Evolutionary conservation across 2,329 filamentous ascomycete genomes (phyloP).

Genomic region (Tricladium varicosporioides): DNA sequence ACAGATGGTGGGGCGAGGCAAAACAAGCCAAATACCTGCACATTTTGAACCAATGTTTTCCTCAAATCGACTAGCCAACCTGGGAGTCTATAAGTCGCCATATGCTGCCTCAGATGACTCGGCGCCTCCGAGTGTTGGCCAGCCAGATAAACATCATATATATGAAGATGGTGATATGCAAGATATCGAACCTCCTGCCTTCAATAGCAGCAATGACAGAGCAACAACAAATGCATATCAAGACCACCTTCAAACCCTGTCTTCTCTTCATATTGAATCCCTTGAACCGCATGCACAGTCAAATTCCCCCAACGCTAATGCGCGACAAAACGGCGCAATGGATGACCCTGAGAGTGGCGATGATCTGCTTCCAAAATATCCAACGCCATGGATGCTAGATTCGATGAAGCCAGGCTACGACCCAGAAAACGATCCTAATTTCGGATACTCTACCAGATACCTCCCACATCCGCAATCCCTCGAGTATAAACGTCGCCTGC

Average conservation of each 20-base stretch:
- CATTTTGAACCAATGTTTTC: not conserved
- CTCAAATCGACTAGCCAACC: not conserved
- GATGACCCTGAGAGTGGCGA: too few relatives aligned
- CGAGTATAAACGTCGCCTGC: not conserved
- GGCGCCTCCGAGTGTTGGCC: not conserved
- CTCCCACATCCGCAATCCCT: slow-evolving; percentile 1
- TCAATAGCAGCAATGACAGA: not conserved
- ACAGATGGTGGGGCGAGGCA: not conserved
- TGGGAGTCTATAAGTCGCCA: not conserved
- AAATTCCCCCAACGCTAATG: too few relatives aligned
- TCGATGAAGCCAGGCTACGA: slow-evolving; percentile 4
- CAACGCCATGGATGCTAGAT: not conserved
- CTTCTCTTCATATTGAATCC: too few relatives aligned
- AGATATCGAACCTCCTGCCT: not conserved
- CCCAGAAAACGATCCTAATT: not conserved
- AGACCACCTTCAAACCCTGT: too few relatives aligned
- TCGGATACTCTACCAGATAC: not conserved
- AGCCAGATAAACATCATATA: not conserved
- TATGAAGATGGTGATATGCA: not conserved
- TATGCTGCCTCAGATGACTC: not conserved
- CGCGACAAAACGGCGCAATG: too few relatives aligned
- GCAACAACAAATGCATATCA: too few relatives aligned
- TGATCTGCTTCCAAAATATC: not conserved
- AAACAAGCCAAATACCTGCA: not conserved
- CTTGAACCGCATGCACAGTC: too few relatives aligned